Conservation (phyloP, 352 stramenopile genomes). For the Pythium sukuiense region DNA sequence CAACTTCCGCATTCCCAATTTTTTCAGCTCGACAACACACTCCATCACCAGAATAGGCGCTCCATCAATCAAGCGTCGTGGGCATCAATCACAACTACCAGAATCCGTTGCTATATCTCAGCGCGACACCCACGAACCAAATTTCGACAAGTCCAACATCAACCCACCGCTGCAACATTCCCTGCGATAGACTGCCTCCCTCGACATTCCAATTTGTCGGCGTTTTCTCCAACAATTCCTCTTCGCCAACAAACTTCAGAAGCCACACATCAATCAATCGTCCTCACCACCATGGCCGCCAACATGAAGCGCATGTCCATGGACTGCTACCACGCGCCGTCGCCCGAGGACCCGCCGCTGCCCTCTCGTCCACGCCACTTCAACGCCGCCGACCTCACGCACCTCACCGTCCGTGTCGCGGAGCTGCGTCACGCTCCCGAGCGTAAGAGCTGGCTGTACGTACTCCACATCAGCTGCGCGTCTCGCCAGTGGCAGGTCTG, state of each 20-base stretch:
- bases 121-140: neutral
- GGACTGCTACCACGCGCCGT: slow-evolving; percentile 4
- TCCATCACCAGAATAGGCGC: too few relatives aligned
- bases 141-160: neutral
- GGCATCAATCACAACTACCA: slow-evolving; percentile 9
- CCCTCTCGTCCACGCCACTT: slow-evolving; percentile 7
- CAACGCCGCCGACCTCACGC: slow-evolving; percentile 43
- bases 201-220: neutral
- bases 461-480: slow-evolving; percentile 58
- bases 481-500: slow-evolving; percentile 45
- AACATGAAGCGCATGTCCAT: slow-evolving; percentile 21
- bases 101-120: neutral
- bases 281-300: neutral
- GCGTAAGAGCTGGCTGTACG: slow-evolving; percentile 60
- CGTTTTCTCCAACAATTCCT: slow-evolving; percentile 1
- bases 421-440: slow-evolving; percentile 58
- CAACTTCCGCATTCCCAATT: slow-evolving; percentile 7
- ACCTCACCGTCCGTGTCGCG: slow-evolving; percentile 50
- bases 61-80: neutral
- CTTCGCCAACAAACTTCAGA: slow-evolving; percentile 16
- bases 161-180: neutral
- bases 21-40: neutral
- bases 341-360: neutral
- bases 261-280: neutral
- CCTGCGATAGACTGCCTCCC: too few relatives aligned